phyloP scores from a whole-genome alignment of 1,139 yeast genomes.

The Candida frijolesensis region DNA sequence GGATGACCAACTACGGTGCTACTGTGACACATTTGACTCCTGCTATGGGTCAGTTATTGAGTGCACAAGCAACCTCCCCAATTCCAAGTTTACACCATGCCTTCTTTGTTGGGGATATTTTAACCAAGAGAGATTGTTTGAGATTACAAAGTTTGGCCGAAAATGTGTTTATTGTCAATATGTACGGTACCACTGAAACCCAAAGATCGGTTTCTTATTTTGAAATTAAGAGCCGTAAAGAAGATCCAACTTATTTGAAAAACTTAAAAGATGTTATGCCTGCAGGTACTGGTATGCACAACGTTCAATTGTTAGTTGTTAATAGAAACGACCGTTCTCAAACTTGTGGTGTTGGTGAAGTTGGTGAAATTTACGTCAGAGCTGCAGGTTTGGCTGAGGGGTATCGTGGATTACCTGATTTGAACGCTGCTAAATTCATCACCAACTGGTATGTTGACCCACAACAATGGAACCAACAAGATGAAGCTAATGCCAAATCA shows the following conservation, averaged over 20 bases:
- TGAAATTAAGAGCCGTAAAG: slow-evolving; percentile 74
- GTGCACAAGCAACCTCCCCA: slow-evolving; percentile 93
- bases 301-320: slow-evolving; percentile 91
- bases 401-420: slow-evolving; percentile 85
- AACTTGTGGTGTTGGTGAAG: slow-evolving; percentile 97
- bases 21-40: slow-evolving; percentile 98
- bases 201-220: slow-evolving; percentile 96
- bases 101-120: slow-evolving; percentile 95
- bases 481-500: slow-evolving; percentile 34
- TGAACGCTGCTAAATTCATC: slow-evolving; percentile 84
- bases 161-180: slow-evolving; percentile 88
- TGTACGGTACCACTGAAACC: slow-evolving; percentile 99
- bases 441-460: slow-evolving; percentile 84
- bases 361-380: slow-evolving; percentile 96
- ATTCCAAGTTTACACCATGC: slow-evolving; percentile 92
- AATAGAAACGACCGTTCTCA: slow-evolving; percentile 86
- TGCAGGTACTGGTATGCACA: slow-evolving; percentile 96
- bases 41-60: slow-evolving; percentile 96
- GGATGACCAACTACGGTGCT: slow-evolving; percentile 93
- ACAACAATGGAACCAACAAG: slow-evolving; percentile 59
- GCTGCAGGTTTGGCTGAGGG: slow-evolving; percentile 99
- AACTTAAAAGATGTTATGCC: slow-evolving; percentile 95
- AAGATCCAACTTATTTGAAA: slow-evolving; percentile 74
- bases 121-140: slow-evolving; percentile 94
- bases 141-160: slow-evolving; percentile 89